Percentiles rank a stretch among this genome's conserved stretches.
Conservation (phyloP, 2,329 filamentous ascomycete genomes). For the Aureobasidium vineae region DNA sequence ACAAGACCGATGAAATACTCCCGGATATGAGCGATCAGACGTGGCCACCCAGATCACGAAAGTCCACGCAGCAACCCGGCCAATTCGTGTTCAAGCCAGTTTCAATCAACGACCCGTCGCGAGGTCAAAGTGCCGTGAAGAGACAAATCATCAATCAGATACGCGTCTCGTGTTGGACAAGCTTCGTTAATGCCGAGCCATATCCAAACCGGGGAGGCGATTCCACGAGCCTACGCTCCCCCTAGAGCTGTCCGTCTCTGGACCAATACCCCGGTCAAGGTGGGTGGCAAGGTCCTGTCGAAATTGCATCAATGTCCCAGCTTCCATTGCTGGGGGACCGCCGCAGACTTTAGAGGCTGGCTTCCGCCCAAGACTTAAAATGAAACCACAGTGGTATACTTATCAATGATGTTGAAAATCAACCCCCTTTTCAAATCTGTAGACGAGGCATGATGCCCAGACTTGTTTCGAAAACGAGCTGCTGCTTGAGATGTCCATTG, state of each 20-base stretch:
- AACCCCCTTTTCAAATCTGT: background rate
- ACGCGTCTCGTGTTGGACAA: conserved; percentile 10
- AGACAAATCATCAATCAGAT: background rate
- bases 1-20: background rate
- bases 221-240: conserved; percentile 1
- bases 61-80: background rate
- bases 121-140: background rate
- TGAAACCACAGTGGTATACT: conserved; percentile 23
- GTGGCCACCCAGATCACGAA: background rate
- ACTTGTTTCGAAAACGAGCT: background rate
- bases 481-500: background rate
- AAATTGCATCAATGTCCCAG: conserved; percentile 15
- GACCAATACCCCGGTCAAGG: conserved; percentile 17
- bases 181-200: conserved; percentile 7
- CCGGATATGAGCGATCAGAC: background rate
- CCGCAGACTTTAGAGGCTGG: conserved; percentile 2
- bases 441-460: background rate
- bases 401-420: background rate
- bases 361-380: conserved; percentile 15
- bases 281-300: conserved; percentile 7
- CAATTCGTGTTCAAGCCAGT: background rate
- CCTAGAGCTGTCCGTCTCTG: background rate
- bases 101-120: background rate
- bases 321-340: background rate
- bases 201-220: background rate